Evolutionary conservation across 2,329 filamentous ascomycete species (phyloP).

Genomic region (Aphanocladium album): DNA sequence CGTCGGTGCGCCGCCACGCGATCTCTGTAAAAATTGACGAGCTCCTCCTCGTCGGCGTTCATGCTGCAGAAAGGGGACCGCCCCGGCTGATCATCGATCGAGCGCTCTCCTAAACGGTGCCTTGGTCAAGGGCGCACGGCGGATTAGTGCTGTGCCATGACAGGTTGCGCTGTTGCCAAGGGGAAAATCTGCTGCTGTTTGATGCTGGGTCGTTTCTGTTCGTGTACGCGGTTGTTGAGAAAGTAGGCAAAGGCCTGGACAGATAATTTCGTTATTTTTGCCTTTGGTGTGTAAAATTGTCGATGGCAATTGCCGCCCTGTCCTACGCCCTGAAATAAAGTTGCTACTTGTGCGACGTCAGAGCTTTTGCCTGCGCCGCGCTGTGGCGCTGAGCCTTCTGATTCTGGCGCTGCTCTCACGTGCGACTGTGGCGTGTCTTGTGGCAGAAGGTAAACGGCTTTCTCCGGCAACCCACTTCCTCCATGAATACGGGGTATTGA

Average conservation of each 20-base stretch:
- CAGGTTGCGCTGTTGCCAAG: not conserved
- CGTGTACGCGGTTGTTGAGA: not conserved
- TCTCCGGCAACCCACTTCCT: constrained; percentile 1
- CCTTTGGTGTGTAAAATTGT: not conserved
- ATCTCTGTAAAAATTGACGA: constrained; percentile 32
- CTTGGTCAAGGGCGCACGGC: constrained; percentile 1
- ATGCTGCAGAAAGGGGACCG: constrained; percentile 25
- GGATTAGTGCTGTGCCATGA: constrained; percentile 2
- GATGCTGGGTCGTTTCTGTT: not conserved
- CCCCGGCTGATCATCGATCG: not conserved
- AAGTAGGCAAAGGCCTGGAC: no score
- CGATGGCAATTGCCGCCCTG: not conserved
- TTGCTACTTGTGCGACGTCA: constrained; percentile 7
- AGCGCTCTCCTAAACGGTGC: not conserved
- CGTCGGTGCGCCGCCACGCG: constrained; percentile 29
- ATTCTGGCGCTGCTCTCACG: constrained; percentile 6
- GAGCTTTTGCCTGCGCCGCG: constrained; percentile 11
- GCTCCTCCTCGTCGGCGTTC: constrained; percentile 28
- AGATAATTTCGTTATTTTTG: not conserved
- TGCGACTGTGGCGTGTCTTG: constrained; percentile 8
- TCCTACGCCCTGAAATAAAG: not conserved
- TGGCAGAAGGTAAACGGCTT: not conserved
- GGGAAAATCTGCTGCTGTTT: not conserved
- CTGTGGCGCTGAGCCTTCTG: constrained; percentile 9
- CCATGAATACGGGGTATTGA: constrained; percentile 2